phyloP scores from a whole-genome alignment of 139 green algal species.

The Spirogloea muscicola region DNA sequence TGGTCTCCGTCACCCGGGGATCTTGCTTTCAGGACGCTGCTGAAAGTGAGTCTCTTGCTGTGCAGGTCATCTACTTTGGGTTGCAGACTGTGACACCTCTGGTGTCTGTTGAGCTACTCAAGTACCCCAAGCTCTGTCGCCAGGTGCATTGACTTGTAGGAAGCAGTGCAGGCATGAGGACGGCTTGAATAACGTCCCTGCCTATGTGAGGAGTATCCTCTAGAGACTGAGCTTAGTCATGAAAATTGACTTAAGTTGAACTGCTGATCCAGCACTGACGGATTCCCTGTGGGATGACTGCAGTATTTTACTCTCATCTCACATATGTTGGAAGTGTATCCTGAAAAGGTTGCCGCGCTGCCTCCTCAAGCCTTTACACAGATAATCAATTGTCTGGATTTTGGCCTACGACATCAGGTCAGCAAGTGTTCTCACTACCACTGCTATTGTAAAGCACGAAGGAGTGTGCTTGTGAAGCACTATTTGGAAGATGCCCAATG shows the following conservation, averaged over 20 bases:
- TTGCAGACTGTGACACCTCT: conserved; percentile 75
- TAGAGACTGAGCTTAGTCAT: background rate
- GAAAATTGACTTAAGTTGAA: background rate
- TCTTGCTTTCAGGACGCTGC: too few relatives aligned
- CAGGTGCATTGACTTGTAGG: conserved; percentile 6
- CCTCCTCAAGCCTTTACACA: conserved; percentile 37
- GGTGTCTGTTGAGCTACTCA: conserved; percentile 69
- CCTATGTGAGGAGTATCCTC: background rate
- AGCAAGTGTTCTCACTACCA: background rate
- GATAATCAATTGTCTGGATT: conserved; percentile 62
- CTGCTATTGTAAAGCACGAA: background rate
- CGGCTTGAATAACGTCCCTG: too few relatives aligned
- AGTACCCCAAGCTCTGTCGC: conserved; percentile 72
- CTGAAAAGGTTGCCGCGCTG: conserved; percentile 65
- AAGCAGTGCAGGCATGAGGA: too few relatives aligned
- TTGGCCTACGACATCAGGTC: conserved; percentile 47
- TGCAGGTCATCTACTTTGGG: conserved; percentile 51
- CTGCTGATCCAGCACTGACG: too few relatives aligned
- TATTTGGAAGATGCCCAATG: background rate
- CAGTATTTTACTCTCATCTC: conserved; percentile 74
- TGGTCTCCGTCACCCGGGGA: too few relatives aligned
- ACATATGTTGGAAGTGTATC: conserved; percentile 74
- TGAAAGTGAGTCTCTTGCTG: too few relatives aligned
- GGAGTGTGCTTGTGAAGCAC: background rate
- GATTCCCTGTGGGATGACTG: background rate